These are phyloP conservation scores for Coemansia sp. DNA, from an alignment of 192 early-diverging fungal species.

Conservation along the genomic window DNA sequence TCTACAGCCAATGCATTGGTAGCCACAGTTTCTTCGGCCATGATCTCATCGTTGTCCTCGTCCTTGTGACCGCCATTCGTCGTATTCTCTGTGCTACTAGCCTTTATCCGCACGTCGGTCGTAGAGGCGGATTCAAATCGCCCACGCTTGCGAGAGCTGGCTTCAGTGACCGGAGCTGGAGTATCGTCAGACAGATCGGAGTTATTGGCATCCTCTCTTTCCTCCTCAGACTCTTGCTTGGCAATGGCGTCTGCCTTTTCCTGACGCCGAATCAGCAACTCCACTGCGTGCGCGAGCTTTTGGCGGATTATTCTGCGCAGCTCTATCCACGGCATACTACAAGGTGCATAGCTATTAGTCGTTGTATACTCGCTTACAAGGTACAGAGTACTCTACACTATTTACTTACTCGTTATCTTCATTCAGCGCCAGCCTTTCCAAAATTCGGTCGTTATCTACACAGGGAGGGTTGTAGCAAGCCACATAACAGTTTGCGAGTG, in stretches of 20 bases:
- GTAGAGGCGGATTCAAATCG: not conserved
- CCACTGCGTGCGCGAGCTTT: slow-evolving; percentile 33
- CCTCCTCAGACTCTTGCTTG: not conserved
- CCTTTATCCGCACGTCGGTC: not conserved
- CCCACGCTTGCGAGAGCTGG: not conserved
- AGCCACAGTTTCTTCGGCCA: not conserved
- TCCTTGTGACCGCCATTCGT: slow-evolving; percentile 1
- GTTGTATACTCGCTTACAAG: not conserved
- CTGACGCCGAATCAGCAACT: slow-evolving; percentile 13
- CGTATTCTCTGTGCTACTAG: not conserved
- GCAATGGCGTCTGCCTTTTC: slow-evolving; percentile 6
- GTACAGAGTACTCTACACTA: not conserved
- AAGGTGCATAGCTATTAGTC: not conserved
- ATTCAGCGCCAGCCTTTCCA: slow-evolving; percentile 38
- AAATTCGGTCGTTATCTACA: slow-evolving; percentile 36
- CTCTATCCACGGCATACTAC: slow-evolving; percentile 43
- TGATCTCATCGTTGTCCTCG: slow-evolving; percentile 1
- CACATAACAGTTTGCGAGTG: not conserved
- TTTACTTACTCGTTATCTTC: slow-evolving; percentile 37
- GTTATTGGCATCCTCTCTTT: slow-evolving; percentile 1
- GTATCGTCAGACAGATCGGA: slow-evolving; percentile 9
- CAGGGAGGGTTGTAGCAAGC: not conserved
- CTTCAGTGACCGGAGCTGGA: not conserved
- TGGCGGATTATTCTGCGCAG: slow-evolving; percentile 39
- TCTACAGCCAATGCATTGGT: not conserved